Base-by-base conservation (phyloP, 2,329 filamentous ascomycete species). In the Hyphodiscus sp. region DNA sequence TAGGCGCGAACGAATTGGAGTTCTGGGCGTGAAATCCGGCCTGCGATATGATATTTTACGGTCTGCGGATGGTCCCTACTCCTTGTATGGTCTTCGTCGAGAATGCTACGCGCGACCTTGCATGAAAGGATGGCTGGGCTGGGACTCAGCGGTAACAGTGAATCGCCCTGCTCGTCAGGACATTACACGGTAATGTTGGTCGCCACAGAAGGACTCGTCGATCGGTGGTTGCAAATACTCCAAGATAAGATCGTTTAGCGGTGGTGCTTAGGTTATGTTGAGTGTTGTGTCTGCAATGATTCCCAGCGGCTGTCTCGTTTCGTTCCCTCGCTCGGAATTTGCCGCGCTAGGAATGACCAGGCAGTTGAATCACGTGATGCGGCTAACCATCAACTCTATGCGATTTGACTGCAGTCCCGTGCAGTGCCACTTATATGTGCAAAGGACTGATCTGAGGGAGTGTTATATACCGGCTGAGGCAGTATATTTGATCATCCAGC, bases 101-200 rank as follows among this genome's bases (percentile, higher is more conserved):
- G 56, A 58, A 62, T 56, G 61, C 52, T 60, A 52, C 58, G 57
- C 63, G 65, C 63, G 63, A 63, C 60, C 61, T 63, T 62, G 61
- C 57, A 60, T 60, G 54, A 57, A 60, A 60, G 53, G 56, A 55
- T 55, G 61, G 58, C 58, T 58, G 58, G 53, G 49, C 45, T 51
- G n/a, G n/a, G n/a, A n/a, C n/a, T 50, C 33, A 4, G 5, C 33
- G 33, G 33, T 46, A 47, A 45, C 54, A 49, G 50, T n/a, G 52
- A 49, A 20, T 41, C 46, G 45, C 49, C 41, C 50, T 43, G 48
- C 42, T 45, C 10, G 18, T 19, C 6, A 19, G n/a, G 10, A 16
- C 5, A 41, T 13, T 26, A 41, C n/a, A n/a, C 3, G 47, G 15
- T 44, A 4, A n/a, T 6, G 33, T 15, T 38, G 33, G 33, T 38